Evolutionary conservation across 768 basidiomycete genomes (phyloP), one percentile per base, ranked within the genome.

Genomic region (Russula earlei): DNA sequence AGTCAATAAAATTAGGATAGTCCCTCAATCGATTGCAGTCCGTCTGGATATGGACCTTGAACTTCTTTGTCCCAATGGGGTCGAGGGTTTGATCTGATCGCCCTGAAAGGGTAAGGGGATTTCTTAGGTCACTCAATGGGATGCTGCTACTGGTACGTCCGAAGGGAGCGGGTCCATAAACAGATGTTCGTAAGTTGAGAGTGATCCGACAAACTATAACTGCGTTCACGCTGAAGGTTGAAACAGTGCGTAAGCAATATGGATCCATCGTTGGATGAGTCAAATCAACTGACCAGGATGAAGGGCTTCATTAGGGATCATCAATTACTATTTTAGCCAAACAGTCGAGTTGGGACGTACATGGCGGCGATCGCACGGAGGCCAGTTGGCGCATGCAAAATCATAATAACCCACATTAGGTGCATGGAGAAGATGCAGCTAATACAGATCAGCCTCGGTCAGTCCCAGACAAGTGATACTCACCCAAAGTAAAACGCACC

Each of bases 121-220:
- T 22, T 31, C 29, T 50, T 34, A 62, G 7, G 34, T 49, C 53
- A 17, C 45, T 14, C 51, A 62, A 20, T 24, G 58, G 60, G 17
- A 59, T 43, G 33, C 22, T 42, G 29, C 42, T 55, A 6, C 20
- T 24, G 15, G 60, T 55, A 43, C 41, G 53, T 38, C 52, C 54
- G 27, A 50, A 50, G 4, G 41, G 19, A 15, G 57, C 36, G 33
- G 54, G n/a, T 5, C 58, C 58, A 41, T 62, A 59, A 31, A 59
- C 60, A 6, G 60, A 52, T n/a, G 55, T 49, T 37, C 60, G 58
- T 22, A 62, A 41, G 41, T 52, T 62, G 37, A 62, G 58, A 17
- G 60, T 59, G 43, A 62, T 62, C 38, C 60, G 60, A 38, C 60
- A 59, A 44, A 57, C 58, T 53, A 62, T 55, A 1, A 59, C 36